Evolutionary conservation across 768 basidiomycete species (phyloP), one percentile per base, ranked within the genome.

Genomic region (Collybia sordida): DNA sequence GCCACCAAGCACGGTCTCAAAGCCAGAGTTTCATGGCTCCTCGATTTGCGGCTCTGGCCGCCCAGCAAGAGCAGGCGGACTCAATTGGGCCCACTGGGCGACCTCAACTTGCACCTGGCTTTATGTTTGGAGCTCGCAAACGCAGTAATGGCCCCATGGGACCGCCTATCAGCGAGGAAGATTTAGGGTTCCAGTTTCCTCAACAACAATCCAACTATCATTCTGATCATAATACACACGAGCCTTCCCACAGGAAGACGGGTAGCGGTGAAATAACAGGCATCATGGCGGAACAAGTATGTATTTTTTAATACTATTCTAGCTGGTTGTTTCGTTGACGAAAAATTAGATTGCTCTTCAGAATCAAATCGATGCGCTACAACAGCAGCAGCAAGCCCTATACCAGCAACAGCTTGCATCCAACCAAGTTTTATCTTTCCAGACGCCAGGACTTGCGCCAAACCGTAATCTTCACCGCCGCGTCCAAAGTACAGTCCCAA

Each of bases 251-350:
- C 57, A 73, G 85, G 54, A 82, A 85, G 64, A 65, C 74, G 27
- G 85, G 88, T 42, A 80, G 77, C 47, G 86, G 84, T 45, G 93
- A 96, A 64, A 83, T 94, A 49, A 82, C 81, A 27, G 90, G 90
- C 21, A 88, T 95, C 49, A 94, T 98, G 92, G 93, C 93, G 5
- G 93, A 98, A 68, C 96, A 98, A 81, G 93, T 92, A 84, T 3
- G 70, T 82, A 81, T 25, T 21, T 40, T n/a, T 49, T 45, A 31
- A 34, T 43, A 55, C 48, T 28, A 48, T 51, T 40, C n/a, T 41
- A 21, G n/a, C n/a, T n/a, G n/a, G n/a, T n/a, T n/a, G n/a, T n/a
- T n/a, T n/a, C 40, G 21, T 17, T 53, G 38, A 56, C 28, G 43
- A 47, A 34, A 31, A 14, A 9, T 21, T 61, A 92, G 90, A 90